Percentiles rank a stretch among this genome's conserved stretches.
These are phyloP conservation scores for Aschersonia sp. DNA, from an alignment of 2,329 filamentous ascomycete species.

Conservation along the genomic window DNA sequence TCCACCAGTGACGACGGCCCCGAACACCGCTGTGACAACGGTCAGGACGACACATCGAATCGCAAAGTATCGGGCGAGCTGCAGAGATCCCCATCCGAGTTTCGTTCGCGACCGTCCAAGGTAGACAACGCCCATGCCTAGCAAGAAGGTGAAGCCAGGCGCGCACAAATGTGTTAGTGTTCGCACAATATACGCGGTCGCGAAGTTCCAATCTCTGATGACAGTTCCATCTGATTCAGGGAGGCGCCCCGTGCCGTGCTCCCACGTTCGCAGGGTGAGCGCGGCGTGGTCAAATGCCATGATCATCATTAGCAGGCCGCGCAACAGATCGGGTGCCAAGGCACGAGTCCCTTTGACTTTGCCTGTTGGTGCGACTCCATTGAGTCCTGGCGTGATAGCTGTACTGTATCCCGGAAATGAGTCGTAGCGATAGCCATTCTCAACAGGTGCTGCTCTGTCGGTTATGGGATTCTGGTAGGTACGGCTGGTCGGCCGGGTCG, in stretches of 20 bases:
- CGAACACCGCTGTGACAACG: constrained; percentile 15
- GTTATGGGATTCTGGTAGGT: background rate
- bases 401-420: background rate
- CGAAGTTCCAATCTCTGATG: constrained; percentile 22
- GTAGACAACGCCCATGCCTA: constrained; percentile 30
- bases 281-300: constrained; percentile 30
- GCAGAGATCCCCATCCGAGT: constrained; percentile 21
- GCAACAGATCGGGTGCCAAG: constrained; percentile 27
- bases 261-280: constrained; percentile 24
- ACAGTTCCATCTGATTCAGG: constrained; percentile 20
- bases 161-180: constrained; percentile 29
- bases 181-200: constrained; percentile 22
- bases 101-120: constrained; percentile 24
- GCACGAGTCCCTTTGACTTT: constrained; percentile 12
- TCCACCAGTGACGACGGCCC: constrained; percentile 17
- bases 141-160: constrained; percentile 28
- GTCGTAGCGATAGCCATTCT: background rate
- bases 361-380: background rate
- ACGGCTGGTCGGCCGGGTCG: background rate
- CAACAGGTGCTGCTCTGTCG: background rate
- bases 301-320: constrained; percentile 26
- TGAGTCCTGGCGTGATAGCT: background rate
- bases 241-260: constrained; percentile 22
- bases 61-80: constrained; percentile 23
- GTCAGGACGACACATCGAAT: constrained; percentile 21